Conservation (phyloP, 768 basidiomycete genomes). For the Paxillus ammoniavirescens region DNA sequence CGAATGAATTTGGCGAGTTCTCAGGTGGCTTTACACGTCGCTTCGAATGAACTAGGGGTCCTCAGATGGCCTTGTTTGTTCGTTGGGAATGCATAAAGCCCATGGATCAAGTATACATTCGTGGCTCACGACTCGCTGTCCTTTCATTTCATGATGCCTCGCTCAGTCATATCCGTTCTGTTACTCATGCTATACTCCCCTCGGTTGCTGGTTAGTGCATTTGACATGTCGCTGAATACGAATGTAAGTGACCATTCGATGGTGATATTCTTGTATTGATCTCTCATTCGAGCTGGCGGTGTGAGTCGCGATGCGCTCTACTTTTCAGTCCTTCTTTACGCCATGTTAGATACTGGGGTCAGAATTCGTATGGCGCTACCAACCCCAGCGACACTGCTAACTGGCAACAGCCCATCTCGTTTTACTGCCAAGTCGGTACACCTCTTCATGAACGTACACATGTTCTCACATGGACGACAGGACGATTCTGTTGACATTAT, state of each 20-base stretch:
- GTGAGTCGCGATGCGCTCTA: conserved; percentile 1
- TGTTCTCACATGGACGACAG: conserved; percentile 23
- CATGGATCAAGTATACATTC: no score
- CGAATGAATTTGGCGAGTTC: no score
- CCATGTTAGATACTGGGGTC: conserved; percentile 34
- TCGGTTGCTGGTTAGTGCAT: conserved; percentile 10
- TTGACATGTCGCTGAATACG: conserved; percentile 16
- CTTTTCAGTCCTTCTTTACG: not conserved
- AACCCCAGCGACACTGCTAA: conserved; percentile 27
- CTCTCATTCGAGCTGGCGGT: conserved; percentile 15
- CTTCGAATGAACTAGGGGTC: no score
- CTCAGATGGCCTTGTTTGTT: no score
- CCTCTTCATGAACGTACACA: not conserved
- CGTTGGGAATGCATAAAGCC: no score
- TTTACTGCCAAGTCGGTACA: conserved; percentile 29
- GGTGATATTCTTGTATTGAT: not conserved
- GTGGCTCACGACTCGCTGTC: no score
- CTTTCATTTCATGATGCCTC: no score
- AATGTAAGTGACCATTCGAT: conserved; percentile 14
- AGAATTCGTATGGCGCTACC: conserved; percentile 37
- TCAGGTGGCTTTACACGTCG: no score
- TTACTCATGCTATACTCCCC: no score
- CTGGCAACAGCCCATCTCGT: conserved; percentile 33
- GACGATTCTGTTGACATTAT: conserved; percentile 56
- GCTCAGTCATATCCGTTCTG: no score